Percentiles rank a stretch among this genome's conserved stretches.
These are phyloP conservation scores for Marasmius fiardii DNA, from an alignment of 1,284 basidiomycete species.

Conservation along the genomic window DNA sequence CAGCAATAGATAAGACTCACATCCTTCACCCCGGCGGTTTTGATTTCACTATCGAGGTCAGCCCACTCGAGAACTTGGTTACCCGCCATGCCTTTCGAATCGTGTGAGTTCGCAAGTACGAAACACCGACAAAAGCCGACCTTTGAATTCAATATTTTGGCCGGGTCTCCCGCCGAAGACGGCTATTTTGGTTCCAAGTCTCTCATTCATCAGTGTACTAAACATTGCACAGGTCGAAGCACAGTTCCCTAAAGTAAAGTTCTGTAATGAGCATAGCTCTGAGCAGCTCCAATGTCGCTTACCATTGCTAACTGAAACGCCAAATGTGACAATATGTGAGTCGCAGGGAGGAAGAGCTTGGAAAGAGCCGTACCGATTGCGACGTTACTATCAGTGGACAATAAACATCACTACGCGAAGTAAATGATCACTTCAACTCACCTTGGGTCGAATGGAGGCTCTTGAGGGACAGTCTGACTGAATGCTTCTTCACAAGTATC, in stretches of 20 bases:
- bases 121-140: conserved; percentile 22
- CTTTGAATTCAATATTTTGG: conserved; percentile 53
- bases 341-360: too few relatives aligned
- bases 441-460: conserved; percentile 50
- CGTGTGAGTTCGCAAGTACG: background rate
- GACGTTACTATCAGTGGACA: conserved; percentile 37
- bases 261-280: too few relatives aligned
- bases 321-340: too few relatives aligned
- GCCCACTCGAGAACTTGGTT: conserved; percentile 65
- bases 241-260: conserved; percentile 55
- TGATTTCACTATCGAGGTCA: conserved; percentile 61
- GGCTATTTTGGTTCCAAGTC: conserved; percentile 51
- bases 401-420: background rate
- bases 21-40: conserved; percentile 55
- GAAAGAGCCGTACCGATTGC: conserved; percentile 41
- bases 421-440: background rate
- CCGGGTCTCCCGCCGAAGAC: conserved; percentile 61
- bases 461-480: conserved; percentile 40
- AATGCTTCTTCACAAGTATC: conserved; percentile 39
- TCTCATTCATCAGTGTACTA: conserved; percentile 59
- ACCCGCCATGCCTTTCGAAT: conserved; percentile 51
- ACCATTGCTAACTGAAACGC: conserved; percentile 33
- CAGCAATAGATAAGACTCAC: conserved; percentile 30
- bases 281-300: too few relatives aligned
- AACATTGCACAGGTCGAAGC: conserved; percentile 68